phyloP scores from a whole-genome alignment of 2,329 filamentous ascomycete genomes.

The Acrocalymma vagum region DNA sequence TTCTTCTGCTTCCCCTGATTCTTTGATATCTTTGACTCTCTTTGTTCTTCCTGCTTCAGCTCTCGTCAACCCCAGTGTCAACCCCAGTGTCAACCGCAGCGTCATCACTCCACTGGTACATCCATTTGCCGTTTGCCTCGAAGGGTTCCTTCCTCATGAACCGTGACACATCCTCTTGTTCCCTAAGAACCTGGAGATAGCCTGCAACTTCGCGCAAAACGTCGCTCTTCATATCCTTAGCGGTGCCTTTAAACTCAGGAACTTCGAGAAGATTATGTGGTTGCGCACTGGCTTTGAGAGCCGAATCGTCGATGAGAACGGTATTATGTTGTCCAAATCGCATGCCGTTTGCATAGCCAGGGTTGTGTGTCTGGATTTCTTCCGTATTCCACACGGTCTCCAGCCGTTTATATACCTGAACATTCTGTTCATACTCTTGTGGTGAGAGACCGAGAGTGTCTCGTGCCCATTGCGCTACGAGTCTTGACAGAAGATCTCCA shows the following conservation, averaged over 20 bases:
- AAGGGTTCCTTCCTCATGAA: conserved; percentile 60
- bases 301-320: conserved; percentile 85
- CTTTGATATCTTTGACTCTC: no score
- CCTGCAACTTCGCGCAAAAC: conserved; percentile 60
- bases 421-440: conserved; percentile 72
- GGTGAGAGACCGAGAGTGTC: conserved; percentile 74
- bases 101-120: conserved; percentile 33
- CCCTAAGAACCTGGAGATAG: conserved; percentile 61
- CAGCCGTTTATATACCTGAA: conserved; percentile 91
- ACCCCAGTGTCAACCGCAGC: conserved; percentile 13
- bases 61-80: no score
- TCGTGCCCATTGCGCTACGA: conserved; percentile 80
- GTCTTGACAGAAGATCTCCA: conserved; percentile 57
- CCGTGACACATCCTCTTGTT: conserved; percentile 67
- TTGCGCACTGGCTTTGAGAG: conserved; percentile 81
- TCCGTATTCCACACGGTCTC: conserved; percentile 71
- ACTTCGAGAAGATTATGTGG: conserved; percentile 84
- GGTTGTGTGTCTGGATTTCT: conserved; percentile 53
- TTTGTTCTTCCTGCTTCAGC: no score
- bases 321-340: conserved; percentile 86
- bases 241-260: conserved; percentile 73
- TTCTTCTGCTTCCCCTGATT: no score
- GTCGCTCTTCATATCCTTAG: conserved; percentile 49
- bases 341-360: conserved; percentile 40
- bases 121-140: conserved; percentile 33